Conservation (phyloP, 1,139 yeast genomes). For the Taphrina deformans region DNA sequence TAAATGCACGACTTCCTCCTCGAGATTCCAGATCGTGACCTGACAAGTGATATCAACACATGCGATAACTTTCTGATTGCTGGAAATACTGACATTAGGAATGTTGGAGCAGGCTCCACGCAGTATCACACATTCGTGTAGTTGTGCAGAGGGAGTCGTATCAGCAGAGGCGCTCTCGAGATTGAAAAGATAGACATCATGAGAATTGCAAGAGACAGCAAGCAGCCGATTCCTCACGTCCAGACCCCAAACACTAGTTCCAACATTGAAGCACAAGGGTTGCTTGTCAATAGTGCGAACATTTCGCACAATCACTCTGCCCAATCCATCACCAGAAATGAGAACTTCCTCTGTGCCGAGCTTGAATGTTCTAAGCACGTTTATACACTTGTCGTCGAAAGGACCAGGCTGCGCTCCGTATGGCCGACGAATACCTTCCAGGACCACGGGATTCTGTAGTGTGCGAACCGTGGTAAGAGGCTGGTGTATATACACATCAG, state of each 20-base stretch:
- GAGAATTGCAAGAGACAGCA: constrained; percentile 17
- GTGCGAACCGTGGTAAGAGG: neutral
- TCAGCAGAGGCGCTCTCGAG: neutral
- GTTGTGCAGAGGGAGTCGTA: neutral
- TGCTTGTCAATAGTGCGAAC: neutral
- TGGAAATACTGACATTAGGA: constrained; percentile 18
- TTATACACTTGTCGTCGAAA: neutral
- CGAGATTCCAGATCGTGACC: neutral
- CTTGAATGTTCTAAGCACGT: neutral
- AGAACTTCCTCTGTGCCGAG: constrained; percentile 23
- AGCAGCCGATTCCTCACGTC: constrained; percentile 10
- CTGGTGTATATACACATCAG: neutral
- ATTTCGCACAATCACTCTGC: constrained; percentile 11
- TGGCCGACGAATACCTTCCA: neutral
- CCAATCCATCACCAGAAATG: constrained; percentile 17
- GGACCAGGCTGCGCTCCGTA: constrained; percentile 22
- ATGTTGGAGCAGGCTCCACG: constrained; percentile 17
- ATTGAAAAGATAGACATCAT: constrained; percentile 11
- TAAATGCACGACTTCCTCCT: neutral
- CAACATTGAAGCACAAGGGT: constrained; percentile 13
- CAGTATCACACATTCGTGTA: neutral
- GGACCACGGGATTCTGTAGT: neutral
- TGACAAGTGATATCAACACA: constrained; percentile 9
- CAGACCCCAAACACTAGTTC: constrained; percentile 24
- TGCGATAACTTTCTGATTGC: neutral